A percentile compares a stretch with the other conserved stretches of the same genome.
Evolutionary conservation across 768 basidiomycete genomes (phyloP).

Genomic region (Cystobasidium tubakii): DNA sequence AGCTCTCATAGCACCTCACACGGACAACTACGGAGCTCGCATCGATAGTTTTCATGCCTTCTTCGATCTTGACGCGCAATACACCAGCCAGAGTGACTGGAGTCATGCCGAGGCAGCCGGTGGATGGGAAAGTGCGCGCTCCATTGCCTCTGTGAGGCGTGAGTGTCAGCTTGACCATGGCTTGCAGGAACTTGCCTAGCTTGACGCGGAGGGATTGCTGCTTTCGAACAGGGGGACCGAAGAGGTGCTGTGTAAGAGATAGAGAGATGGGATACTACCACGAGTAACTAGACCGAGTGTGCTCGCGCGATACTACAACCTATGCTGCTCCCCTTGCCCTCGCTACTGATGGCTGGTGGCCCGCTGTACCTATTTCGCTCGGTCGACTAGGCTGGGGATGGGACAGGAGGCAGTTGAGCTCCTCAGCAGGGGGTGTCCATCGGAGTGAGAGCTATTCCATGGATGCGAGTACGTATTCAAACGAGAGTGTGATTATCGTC

Average conservation of each 20-base stretch:
- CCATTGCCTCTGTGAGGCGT: constrained; percentile 66
- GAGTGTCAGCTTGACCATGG: constrained; percentile 51
- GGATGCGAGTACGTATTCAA: too few species aligned
- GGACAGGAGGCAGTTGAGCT: too few species aligned
- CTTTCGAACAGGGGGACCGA: too few species aligned
- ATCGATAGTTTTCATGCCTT: constrained; percentile 63
- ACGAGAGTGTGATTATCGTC: too few species aligned
- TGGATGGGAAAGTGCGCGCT: constrained; percentile 66
- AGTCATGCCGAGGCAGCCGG: constrained; percentile 73
- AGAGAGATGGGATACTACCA: too few species aligned
- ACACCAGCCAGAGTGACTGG: constrained; percentile 73
- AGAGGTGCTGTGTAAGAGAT: too few species aligned
- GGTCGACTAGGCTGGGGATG: not conserved
- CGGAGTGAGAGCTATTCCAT: too few species aligned
- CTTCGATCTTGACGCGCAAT: constrained; percentile 65
- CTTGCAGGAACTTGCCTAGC: not conserved
- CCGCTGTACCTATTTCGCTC: too few species aligned
- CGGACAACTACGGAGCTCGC: constrained; percentile 65
- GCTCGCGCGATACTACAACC: too few species aligned
- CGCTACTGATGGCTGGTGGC: not conserved
- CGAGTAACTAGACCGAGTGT: too few species aligned
- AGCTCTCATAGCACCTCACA: constrained; percentile 77
- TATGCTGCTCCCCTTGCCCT: not conserved
- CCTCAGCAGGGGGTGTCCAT: too few species aligned
- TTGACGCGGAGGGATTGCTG: too few species aligned